Evolutionary conservation across 108 stramenopile species (phyloP).

Genomic region (Skeletonema grethae): DNA sequence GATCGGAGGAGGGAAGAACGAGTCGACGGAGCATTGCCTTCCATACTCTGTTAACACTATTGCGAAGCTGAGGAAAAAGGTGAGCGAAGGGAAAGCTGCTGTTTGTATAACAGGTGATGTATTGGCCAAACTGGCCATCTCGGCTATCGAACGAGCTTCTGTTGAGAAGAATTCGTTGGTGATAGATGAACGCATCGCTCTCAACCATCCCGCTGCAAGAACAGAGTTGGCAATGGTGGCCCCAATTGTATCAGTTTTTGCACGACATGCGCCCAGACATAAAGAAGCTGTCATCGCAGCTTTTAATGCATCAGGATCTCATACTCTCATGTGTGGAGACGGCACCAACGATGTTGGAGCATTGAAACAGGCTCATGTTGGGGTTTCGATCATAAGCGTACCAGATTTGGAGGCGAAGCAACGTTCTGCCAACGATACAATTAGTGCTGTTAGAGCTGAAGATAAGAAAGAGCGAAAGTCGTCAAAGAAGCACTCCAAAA

Average conservation of each 20-base stretch:
- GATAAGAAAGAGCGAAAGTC: conserved; percentile 56
- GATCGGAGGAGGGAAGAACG: conserved; percentile 13
- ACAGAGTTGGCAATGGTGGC: conserved; percentile 58
- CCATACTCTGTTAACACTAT: conserved; percentile 33
- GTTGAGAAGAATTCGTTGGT: not conserved
- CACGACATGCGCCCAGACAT: conserved; percentile 93
- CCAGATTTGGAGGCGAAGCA: conserved; percentile 92
- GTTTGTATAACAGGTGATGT: conserved; percentile 67
- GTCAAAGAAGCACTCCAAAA: conserved; percentile 21
- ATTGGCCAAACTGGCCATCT: conserved; percentile 51
- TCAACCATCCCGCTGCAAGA: conserved; percentile 69
- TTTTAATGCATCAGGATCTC: conserved; percentile 80
- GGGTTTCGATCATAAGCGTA: conserved; percentile 93
- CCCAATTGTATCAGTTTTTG: conserved; percentile 91
- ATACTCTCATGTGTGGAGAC: conserved; percentile 98
- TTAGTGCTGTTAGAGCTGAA: conserved; percentile 52
- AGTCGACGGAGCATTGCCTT: conserved; percentile 10
- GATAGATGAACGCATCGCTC: conserved; percentile 46
- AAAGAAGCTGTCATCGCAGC: conserved; percentile 94
- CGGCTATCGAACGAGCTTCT: conserved; percentile 33
- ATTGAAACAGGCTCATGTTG: conserved; percentile 94
- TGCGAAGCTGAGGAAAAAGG: conserved; percentile 39
- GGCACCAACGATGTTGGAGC: conserved; percentile 99
- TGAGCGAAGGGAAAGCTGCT: conserved; percentile 34
- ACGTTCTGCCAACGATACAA: conserved; percentile 50